Evolutionary conservation across 106 monocot genomes (phyloP).

Genomic region (Hemerocallis citrina): DNA sequence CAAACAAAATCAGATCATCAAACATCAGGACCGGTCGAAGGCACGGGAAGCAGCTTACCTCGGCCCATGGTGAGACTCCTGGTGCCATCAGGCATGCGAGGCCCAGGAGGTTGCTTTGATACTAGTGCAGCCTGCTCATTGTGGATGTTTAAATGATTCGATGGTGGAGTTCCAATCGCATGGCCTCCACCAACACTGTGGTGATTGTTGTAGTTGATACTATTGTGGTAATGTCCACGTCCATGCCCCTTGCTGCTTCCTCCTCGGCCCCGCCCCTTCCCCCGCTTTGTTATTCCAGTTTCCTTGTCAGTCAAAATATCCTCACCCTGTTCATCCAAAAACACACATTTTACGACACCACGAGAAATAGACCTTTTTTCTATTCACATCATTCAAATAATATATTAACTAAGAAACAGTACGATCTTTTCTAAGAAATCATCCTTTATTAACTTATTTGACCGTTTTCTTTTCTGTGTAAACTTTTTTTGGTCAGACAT

Average conservation of each 20-base stretch:
- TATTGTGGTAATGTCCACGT: conserved; percentile 39
- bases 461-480: no score
- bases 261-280: conserved; percentile 44
- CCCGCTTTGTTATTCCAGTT: conserved; percentile 22
- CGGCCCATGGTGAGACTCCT: conserved; percentile 70
- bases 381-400: no score
- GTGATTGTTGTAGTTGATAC: neutral
- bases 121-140: conserved; percentile 17
- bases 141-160: conserved; percentile 10
- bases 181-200: conserved; percentile 10
- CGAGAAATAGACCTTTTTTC: no score
- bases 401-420: no score
- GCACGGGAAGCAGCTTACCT: conserved; percentile 25
- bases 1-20: no score
- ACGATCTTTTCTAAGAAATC: no score
- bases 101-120: conserved; percentile 58
- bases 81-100: conserved; percentile 83
- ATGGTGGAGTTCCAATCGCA: conserved; percentile 38
- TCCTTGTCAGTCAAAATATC: conserved; percentile 36
- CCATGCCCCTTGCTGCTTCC: conserved; percentile 36
- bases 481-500: no score
- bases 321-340: conserved; percentile 27
- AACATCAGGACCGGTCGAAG: neutral
- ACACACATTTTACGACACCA: no score
- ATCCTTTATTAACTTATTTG: no score